These are phyloP conservation scores for Ustilago crameri DNA, from an alignment of 1,284 basidiomycete genomes.

Conservation along the genomic window DNA sequence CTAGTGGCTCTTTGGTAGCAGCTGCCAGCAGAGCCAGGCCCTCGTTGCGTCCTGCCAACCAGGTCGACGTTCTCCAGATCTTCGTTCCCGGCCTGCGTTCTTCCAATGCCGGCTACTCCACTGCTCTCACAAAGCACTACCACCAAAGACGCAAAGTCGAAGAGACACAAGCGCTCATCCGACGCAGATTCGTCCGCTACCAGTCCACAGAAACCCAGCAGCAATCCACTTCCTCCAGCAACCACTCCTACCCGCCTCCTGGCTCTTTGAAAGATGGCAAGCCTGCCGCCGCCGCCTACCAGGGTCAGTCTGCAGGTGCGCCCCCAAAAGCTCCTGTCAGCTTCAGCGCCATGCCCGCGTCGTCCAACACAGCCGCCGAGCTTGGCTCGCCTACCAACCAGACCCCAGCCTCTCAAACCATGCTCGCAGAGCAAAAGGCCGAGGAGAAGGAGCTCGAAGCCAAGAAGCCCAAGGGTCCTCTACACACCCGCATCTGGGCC, in stretches of 20 bases:
- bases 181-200: slow-evolving; percentile 27
- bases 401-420: slow-evolving; percentile 44
- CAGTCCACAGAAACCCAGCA: slow-evolving; percentile 46
- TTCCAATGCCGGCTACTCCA: slow-evolving; percentile 24
- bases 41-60: slow-evolving; percentile 20
- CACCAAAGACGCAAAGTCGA: slow-evolving; percentile 37
- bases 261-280: slow-evolving; percentile 31
- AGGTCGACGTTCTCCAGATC: slow-evolving; percentile 50
- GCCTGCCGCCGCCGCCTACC: slow-evolving; percentile 13
- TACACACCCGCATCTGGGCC: slow-evolving; percentile 75
- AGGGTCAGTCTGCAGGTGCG: slow-evolving; percentile 46
- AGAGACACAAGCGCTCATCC: slow-evolving; percentile 23
- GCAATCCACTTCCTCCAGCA: slow-evolving; percentile 12
- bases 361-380: slow-evolving; percentile 44
- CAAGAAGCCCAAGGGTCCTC: slow-evolving; percentile 35
- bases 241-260: slow-evolving; percentile 28
- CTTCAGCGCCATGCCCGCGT: slow-evolving; percentile 41
- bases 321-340: slow-evolving; percentile 38
- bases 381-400: slow-evolving; percentile 54
- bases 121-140: slow-evolving; percentile 46
- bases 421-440: slow-evolving; percentile 48
- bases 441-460: slow-evolving; percentile 47
- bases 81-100: slow-evolving; percentile 42
- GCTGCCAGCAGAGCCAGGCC: slow-evolving; percentile 35
- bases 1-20: slow-evolving; percentile 39